phyloP scores from a whole-genome alignment of 2,329 filamentous ascomycete genomes.

The Fusarium nelsonii region DNA sequence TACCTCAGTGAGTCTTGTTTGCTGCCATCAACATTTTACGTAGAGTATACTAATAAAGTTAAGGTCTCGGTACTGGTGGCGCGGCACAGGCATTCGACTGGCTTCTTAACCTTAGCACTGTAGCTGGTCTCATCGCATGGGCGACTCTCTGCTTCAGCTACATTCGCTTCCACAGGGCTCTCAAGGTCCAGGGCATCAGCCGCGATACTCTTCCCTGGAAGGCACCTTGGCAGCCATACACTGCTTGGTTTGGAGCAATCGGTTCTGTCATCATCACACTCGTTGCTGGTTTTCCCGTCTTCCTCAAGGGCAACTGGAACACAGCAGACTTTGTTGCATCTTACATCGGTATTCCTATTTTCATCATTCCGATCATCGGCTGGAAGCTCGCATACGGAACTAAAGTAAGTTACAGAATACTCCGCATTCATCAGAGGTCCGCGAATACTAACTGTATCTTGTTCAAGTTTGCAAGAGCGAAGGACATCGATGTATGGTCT shows the following conservation, averaged over 20 bases:
- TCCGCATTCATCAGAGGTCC: no score
- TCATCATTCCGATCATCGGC: conserved; percentile 69
- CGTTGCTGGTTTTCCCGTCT: conserved; percentile 81
- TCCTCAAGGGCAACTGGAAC: conserved; percentile 75
- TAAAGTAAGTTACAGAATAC: conserved; percentile 19
- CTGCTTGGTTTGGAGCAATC: conserved; percentile 70
- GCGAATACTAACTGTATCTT: background rate
- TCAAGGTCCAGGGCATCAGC: conserved; percentile 65
- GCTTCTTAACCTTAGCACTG: conserved; percentile 78
- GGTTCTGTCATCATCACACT: conserved; percentile 72
- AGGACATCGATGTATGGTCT: conserved; percentile 64
- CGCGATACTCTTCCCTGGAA: conserved; percentile 65
- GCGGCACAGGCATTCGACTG: conserved; percentile 76
- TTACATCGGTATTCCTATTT: conserved; percentile 73
- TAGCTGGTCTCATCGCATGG: conserved; percentile 72
- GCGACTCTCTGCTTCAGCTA: conserved; percentile 70
- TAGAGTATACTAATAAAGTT: fast-evolving
- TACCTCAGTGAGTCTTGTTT: conserved; percentile 72
- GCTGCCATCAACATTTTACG: fast-evolving
- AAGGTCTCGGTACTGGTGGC: conserved; percentile 53
- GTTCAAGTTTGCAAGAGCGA: conserved; percentile 51
- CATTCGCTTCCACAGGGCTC: conserved; percentile 64
- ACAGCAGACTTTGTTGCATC: conserved; percentile 72
- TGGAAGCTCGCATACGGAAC: conserved; percentile 63
- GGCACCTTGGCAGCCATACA: conserved; percentile 70